phyloP scores from a whole-genome alignment of 768 basidiomycete species.

The Mycena galericulata region DNA sequence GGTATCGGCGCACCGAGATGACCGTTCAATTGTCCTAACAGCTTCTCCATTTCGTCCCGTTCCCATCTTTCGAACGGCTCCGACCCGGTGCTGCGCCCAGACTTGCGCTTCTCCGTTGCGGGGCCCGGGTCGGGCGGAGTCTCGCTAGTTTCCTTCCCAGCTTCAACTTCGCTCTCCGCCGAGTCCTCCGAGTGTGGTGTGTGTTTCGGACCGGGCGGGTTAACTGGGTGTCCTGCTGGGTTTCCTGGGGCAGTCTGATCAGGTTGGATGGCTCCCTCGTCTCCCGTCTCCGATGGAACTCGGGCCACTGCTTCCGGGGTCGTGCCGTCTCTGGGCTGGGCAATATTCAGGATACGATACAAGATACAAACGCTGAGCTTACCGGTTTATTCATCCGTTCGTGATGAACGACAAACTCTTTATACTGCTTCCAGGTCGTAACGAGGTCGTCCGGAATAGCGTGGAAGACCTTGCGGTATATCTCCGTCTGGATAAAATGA shows the following conservation, averaged over 20 bases:
- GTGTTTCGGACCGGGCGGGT: slow-evolving; percentile 20
- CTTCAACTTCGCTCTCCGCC: slow-evolving; percentile 39
- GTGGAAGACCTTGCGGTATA: slow-evolving; percentile 95
- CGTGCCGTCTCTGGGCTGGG: slow-evolving; percentile 57
- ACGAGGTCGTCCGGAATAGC: slow-evolving; percentile 93
- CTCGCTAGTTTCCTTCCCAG: slow-evolving; percentile 49
- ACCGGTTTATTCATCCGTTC: slow-evolving; percentile 81
- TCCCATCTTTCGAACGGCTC: slow-evolving; percentile 89
- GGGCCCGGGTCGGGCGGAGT: slow-evolving; percentile 38
- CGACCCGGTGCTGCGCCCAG: slow-evolving; percentile 53
- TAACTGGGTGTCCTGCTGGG: slow-evolving; percentile 26
- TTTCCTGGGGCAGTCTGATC: slow-evolving; percentile 37
- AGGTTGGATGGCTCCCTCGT: slow-evolving; percentile 50
- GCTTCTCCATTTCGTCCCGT: slow-evolving; percentile 88
- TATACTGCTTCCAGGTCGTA: slow-evolving; percentile 96
- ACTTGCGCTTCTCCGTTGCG: slow-evolving; percentile 53
- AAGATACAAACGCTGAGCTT: slow-evolving; percentile 41
- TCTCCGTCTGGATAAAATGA: slow-evolving; percentile 78
- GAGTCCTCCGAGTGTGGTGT: slow-evolving; percentile 36
- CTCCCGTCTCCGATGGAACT: slow-evolving; percentile 69
- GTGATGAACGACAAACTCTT: slow-evolving; percentile 82
- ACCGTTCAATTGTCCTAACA: slow-evolving; percentile 82
- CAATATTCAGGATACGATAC: slow-evolving; percentile 22
- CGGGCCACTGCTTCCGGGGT: slow-evolving; percentile 61
- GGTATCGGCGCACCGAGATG: slow-evolving; percentile 78